Base-by-base conservation (phyloP, 1,284 basidiomycete species). In the Vanrija sp. region DNA sequence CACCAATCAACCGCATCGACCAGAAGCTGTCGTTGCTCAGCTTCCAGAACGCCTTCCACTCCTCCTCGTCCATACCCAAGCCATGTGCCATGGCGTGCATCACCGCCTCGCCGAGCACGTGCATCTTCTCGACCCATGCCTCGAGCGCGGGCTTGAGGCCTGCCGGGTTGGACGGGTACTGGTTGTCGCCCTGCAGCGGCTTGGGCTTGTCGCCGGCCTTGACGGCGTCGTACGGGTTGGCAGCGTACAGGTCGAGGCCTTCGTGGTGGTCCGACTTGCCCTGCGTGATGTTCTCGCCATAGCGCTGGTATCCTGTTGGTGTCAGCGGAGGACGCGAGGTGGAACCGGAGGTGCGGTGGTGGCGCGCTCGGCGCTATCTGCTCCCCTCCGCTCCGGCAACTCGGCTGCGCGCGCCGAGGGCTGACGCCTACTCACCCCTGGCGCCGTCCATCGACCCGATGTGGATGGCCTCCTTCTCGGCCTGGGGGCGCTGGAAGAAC, bases 211-310 rank as follows among this genome's bases (percentile, higher is more conserved):
- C 46, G 1, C 29, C 44, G 34, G n/a, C 8, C 5, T 44, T 18
- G 14, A 15, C 21, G 15, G 38, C 12, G 2, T 9, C 52, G 54
- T 65, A 74, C 1, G 71, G 72, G 7, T 55, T 63, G 0, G 88
- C 86, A 16, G 81, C 84, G 69, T 91, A 91, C 47, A 90, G 83
- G 66, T 93, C 89, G 34, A 92, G 74, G 1, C 83, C 89, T 77
- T 93, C 90, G 61, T 93, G 90, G 58, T 86, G 87, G 69, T 92
- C 90, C 8, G 86, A 83, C 71, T 86, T 87, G 12, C 89, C 88
- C 60, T 85, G 84, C 0, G 91, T 94, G 5, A 92, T 82, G 63
- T 93, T 92, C 78, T 92, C 86, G 57, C 84, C 84, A 39, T 91
- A 60, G 29, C 63, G 60, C 60, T 77, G 77, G 51, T 72, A 77